These are phyloP conservation scores for Hygrocybe punicea DNA, from an alignment of 768 basidiomycete genomes.

Conservation along the genomic window DNA sequence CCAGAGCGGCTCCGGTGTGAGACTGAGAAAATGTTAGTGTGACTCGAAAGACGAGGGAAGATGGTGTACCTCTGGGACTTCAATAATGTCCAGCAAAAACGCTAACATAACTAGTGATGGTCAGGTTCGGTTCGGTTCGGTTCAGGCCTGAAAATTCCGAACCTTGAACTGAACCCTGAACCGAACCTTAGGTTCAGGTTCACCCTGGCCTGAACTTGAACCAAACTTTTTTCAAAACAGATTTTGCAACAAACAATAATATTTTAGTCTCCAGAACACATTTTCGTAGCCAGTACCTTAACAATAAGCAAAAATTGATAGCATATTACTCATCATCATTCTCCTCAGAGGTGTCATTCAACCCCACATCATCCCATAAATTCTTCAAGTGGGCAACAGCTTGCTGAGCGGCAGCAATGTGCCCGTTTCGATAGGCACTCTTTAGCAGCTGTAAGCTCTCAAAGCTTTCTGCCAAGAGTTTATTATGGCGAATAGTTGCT, in stretches of 20 bases:
- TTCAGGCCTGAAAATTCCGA: neutral
- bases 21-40: too few species aligned
- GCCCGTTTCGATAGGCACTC: conserved; percentile 26
- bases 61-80: too few species aligned
- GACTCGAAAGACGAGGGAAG: too few species aligned
- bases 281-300: neutral
- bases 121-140: neutral
- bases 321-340: neutral
- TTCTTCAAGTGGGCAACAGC: conserved; percentile 3
- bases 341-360: neutral
- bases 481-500: conserved; percentile 16
- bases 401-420: conserved; percentile 18
- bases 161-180: neutral
- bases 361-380: neutral
- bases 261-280: neutral
- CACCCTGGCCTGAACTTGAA: neutral
- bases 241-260: neutral
- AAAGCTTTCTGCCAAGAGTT: conserved; percentile 23
- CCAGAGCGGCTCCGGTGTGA: too few species aligned
- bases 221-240: neutral
- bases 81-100: too few species aligned
- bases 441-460: conserved; percentile 30
- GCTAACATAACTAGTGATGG: neutral
- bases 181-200: neutral
- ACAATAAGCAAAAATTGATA: neutral